phyloP scores from a whole-genome alignment of 2,329 filamentous ascomycete species.

The Aspergillus sp. region DNA sequence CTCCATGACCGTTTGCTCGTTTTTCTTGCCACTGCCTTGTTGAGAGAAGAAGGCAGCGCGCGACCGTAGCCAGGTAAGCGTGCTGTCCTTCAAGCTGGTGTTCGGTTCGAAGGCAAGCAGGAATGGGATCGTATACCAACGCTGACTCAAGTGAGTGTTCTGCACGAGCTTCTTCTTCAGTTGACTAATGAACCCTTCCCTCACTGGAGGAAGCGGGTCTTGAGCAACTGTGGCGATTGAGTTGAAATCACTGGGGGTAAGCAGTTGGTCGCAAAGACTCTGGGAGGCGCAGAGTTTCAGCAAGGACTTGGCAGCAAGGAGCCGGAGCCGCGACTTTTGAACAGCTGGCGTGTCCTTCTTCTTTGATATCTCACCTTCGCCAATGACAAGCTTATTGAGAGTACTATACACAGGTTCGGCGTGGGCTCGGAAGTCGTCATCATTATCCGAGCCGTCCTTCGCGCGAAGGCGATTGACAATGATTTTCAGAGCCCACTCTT shows the following conservation, averaged over 20 bases:
- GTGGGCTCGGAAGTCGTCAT: conserved; percentile 47
- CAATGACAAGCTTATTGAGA: conserved; percentile 70
- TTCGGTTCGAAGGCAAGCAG: conserved; percentile 87
- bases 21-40: conserved; percentile 34
- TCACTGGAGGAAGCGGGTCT: conserved; percentile 70
- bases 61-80: conserved; percentile 86
- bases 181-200: conserved; percentile 75
- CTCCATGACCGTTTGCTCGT: conserved; percentile 68
- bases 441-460: conserved; percentile 48
- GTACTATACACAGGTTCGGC: conserved; percentile 72
- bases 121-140: conserved; percentile 89
- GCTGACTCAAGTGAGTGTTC: conserved; percentile 67
- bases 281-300: conserved; percentile 81
- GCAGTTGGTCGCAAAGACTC: conserved; percentile 67
- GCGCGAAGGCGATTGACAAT: conserved; percentile 81
- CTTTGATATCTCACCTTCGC: conserved; percentile 77
- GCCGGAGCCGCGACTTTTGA: conserved; percentile 76
- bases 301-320: conserved; percentile 74
- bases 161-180: conserved; percentile 68
- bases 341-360: conserved; percentile 69
- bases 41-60: conserved; percentile 65
- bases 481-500: conserved; percentile 78
- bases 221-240: conserved; percentile 77
- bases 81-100: conserved; percentile 66
- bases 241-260: conserved; percentile 75